Evolutionary conservation across 495 filamentous ascomycete species (phyloP), one percentile per base, ranked within the genome.

Genomic region (Astrocystis sublimbata): DNA sequence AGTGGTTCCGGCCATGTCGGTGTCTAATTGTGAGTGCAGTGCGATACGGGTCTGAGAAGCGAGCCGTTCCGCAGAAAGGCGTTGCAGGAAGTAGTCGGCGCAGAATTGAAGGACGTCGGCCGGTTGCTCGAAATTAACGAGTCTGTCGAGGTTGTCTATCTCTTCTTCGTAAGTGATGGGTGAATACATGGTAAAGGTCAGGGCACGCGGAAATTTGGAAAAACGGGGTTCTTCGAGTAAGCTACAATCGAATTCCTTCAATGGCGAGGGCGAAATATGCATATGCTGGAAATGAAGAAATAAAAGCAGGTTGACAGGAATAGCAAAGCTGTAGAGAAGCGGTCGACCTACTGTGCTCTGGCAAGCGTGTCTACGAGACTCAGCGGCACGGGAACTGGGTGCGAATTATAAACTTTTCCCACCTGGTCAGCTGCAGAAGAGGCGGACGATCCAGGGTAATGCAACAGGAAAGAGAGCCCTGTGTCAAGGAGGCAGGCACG

Each of bases 21-120:
- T 60, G 52, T 47, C 52, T 56, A 63, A 61, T 47, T 57, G 62
- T 66, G 57, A 50, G 60, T 63, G 24, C 46, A 66, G 41, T 50
- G 65, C 35, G 63, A 62, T 53, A 61, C 61, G 66, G 36, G 56
- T 61, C 28, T 83, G 73, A 70, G 83, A 82, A 51, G 84, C 75
- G 58, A 75, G 72, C 55, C 87, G 83, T 72, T 89, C 79, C 62
- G 79, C 75, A 67, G 86, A 83, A 51, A 89, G 82, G 60, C 86
- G 85, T 63, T 78, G 78, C 51, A 75, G 75, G 76, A 88, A 89
- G 75, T 81, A 83, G 72, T 88, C 86, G 73, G 85, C 80, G 68
- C 87, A 88, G 76, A 87, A 88, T 68, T 88, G 86, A 65, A 88
- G 79, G 72, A 86, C 73, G 75, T 89, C 86, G 62, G 73, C 45